Percentiles rank a stretch among this genome's conserved stretches.
phyloP scores from a whole-genome alignment of 2,329 filamentous ascomycete species.

The Myriosclerotinia curreyana region DNA sequence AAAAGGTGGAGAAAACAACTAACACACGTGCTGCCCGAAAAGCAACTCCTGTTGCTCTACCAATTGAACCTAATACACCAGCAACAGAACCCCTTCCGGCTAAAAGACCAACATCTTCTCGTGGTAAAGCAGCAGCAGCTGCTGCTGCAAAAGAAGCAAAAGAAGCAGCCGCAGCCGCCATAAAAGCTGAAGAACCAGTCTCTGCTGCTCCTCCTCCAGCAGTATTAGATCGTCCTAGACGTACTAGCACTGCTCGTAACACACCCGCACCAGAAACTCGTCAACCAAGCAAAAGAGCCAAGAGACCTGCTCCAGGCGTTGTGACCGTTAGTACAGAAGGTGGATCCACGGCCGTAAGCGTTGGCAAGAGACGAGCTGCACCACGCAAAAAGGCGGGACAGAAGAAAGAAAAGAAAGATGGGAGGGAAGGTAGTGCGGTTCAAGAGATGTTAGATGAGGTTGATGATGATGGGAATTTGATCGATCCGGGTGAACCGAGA shows the following conservation, averaged over 20 bases:
- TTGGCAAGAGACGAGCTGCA: conserved; percentile 68
- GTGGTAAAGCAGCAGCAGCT: conserved; percentile 35
- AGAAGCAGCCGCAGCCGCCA: conserved; percentile 28
- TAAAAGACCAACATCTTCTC: conserved; percentile 38
- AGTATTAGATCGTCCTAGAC: conserved; percentile 37
- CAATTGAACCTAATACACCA: conserved; percentile 26
- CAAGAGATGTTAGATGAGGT: conserved; percentile 56
- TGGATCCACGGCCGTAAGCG: conserved; percentile 54
- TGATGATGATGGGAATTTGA: conserved; percentile 65
- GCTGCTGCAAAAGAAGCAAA: conserved; percentile 32
- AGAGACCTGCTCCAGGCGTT: conserved; percentile 69
- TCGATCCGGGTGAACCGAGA: conserved; percentile 71
- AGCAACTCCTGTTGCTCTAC: conserved; percentile 20
- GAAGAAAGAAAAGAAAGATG: conserved; percentile 42
- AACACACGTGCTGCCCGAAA: conserved; percentile 20
- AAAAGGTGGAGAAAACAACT: conserved; percentile 14
- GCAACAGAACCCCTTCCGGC: conserved; percentile 28
- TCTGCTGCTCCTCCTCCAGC: conserved; percentile 24
- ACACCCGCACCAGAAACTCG: conserved; percentile 44
- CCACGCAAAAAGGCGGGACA: conserved; percentile 61
- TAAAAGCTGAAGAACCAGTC: conserved; percentile 32
- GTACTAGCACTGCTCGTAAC: conserved; percentile 42
- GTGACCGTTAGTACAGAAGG: conserved; percentile 51
- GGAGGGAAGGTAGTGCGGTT: conserved; percentile 45
- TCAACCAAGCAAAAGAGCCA: conserved; percentile 56